Conservation (phyloP, 371 early-diverging fungal genomes). For the Mortierella sp. region DNA sequence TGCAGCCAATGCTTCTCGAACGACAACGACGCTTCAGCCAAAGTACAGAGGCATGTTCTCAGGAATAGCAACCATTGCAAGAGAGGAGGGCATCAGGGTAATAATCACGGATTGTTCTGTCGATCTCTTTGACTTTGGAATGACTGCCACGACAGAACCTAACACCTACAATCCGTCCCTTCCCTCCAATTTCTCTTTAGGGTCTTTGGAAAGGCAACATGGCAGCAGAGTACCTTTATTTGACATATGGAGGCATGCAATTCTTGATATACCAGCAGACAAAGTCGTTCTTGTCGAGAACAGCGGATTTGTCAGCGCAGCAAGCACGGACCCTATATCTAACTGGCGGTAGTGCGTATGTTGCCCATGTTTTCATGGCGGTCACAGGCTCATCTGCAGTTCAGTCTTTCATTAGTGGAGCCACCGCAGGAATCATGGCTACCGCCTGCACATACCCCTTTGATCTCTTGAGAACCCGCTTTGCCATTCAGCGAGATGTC, state of each 20-base stretch:
- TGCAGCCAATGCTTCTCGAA: not conserved
- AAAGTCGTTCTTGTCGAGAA: conserved; percentile 41
- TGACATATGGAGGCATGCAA: conserved; percentile 89
- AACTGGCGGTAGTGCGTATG: not conserved
- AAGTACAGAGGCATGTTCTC: conserved; percentile 69
- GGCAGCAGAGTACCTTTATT: conserved; percentile 89
- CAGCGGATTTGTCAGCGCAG: conserved; percentile 14
- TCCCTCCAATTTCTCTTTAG: conserved; percentile 38
- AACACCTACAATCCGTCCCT: not conserved
- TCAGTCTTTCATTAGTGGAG: conserved; percentile 74
- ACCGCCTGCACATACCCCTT: conserved; percentile 92
- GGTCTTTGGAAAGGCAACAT: conserved; percentile 96
- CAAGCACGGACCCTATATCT: not conserved
- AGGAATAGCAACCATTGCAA: conserved; percentile 63
- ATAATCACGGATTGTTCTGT: conserved; percentile 2
- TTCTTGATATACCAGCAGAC: conserved; percentile 78
- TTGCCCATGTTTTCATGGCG: conserved; percentile 3
- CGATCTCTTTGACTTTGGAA: not conserved
- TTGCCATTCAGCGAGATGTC: conserved; percentile 81
- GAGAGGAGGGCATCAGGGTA: conserved; percentile 79
- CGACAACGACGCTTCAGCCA: conserved; percentile 4
- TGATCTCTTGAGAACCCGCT: conserved; percentile 92
- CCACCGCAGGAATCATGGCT: conserved; percentile 79
- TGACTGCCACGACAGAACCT: not conserved
- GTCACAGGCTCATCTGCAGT: conserved; percentile 21